Evolutionary conservation across 2,329 filamentous ascomycete species (phyloP).

Genomic region (Verticillium isaacii): DNA sequence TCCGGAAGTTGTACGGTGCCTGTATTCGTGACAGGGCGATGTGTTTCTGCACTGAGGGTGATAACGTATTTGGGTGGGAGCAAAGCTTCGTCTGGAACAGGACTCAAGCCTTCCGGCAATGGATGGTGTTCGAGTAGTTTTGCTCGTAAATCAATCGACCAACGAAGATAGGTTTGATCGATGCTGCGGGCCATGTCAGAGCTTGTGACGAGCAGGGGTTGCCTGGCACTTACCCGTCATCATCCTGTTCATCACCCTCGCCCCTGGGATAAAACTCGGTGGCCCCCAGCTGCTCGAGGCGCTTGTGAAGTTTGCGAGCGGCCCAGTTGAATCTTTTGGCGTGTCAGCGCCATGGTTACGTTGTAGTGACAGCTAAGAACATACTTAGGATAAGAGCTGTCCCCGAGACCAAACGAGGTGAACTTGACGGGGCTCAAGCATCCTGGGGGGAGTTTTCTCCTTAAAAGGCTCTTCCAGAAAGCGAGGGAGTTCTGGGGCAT

Average conservation of each 20-base stretch:
- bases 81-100: slow-evolving; percentile 69
- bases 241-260: slow-evolving; percentile 90
- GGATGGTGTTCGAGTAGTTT: slow-evolving; percentile 65
- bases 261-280: slow-evolving; percentile 69
- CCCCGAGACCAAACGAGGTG: slow-evolving; percentile 84
- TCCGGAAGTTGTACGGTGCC: neutral
- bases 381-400: slow-evolving; percentile 90
- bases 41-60: neutral
- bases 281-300: slow-evolving; percentile 79
- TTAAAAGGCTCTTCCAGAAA: slow-evolving; percentile 82
- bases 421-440: slow-evolving; percentile 68
- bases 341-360: neutral
- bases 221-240: slow-evolving; percentile 68
- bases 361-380: slow-evolving; percentile 16
- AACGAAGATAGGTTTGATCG: slow-evolving; percentile 76
- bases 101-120: slow-evolving; percentile 58
- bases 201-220: neutral
- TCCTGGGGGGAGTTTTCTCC: slow-evolving; percentile 68
- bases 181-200: slow-evolving; percentile 44
- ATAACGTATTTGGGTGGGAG: slow-evolving; percentile 72
- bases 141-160: slow-evolving; percentile 64
- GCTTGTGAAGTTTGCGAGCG: slow-evolving; percentile 79
- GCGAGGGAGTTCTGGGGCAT: slow-evolving; percentile 75
- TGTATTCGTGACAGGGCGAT: neutral
- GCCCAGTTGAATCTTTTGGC: slow-evolving; percentile 80